These are phyloP conservation scores for Alternaria hordeiaustralica DNA, from an alignment of 2,329 filamentous ascomycete species.

Conservation along the genomic window DNA sequence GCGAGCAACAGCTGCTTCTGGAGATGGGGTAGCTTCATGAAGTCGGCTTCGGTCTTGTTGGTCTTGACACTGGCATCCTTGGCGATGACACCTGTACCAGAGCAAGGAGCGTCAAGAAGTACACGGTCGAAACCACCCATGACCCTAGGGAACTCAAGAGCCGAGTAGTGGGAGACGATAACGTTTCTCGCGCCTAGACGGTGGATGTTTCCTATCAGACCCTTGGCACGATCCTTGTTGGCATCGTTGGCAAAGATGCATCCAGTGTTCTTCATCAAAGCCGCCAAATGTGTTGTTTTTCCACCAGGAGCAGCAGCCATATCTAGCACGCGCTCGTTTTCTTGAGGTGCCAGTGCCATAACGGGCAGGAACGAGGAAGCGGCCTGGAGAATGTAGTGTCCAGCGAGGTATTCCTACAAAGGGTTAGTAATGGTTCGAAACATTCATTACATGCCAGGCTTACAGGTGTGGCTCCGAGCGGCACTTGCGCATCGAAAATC, in stretches of 20 bases:
- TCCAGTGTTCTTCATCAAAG: slow-evolving; percentile 96
- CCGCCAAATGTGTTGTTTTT: slow-evolving; percentile 96
- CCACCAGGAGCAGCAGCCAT: slow-evolving; percentile 80
- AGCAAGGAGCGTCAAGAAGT: slow-evolving; percentile 92
- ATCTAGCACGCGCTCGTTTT: slow-evolving; percentile 89
- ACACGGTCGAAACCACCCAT: slow-evolving; percentile 97
- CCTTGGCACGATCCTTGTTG: slow-evolving; percentile 91
- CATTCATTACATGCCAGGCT: background rate
- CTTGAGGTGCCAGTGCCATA: slow-evolving; percentile 94
- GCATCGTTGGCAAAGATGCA: slow-evolving; percentile 96
- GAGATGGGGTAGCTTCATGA: slow-evolving; percentile 88
- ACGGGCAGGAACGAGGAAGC: slow-evolving; percentile 96
- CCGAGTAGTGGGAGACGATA: slow-evolving; percentile 94
- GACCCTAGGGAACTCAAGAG: slow-evolving; percentile 89
- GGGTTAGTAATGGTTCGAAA: background rate
- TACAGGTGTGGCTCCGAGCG: slow-evolving; percentile 84
- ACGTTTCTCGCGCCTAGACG: slow-evolving; percentile 92
- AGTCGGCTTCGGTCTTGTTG: slow-evolving; percentile 96
- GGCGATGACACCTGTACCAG: slow-evolving; percentile 94
- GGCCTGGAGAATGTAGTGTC: slow-evolving; percentile 97
- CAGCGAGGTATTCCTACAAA: slow-evolving; percentile 80
- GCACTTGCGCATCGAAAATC: slow-evolving; percentile 88
- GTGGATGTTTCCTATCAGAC: slow-evolving; percentile 95
- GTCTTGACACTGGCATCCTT: slow-evolving; percentile 92
- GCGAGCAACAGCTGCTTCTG: slow-evolving; percentile 94